phyloP scores from a whole-genome alignment of 2,329 filamentous ascomycete species.

The Beauveria sp. region DNA sequence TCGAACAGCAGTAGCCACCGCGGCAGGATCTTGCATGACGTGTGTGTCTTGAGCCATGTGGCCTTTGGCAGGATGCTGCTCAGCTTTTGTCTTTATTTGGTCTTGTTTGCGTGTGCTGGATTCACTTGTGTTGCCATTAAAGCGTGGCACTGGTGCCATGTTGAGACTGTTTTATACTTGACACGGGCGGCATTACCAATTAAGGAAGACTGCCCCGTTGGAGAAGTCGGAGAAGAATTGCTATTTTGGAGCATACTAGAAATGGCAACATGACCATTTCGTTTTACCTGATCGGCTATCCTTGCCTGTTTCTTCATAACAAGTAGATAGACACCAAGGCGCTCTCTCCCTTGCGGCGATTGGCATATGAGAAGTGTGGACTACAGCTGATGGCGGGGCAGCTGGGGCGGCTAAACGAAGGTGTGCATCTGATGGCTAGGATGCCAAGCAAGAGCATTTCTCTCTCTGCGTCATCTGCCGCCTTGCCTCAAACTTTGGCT shows the following conservation, averaged over 20 bases:
- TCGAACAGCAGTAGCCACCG: neutral
- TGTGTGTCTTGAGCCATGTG: neutral
- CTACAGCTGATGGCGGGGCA: neutral
- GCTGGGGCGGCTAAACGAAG: neutral
- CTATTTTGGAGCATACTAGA: too few species aligned
- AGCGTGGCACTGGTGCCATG: too few species aligned
- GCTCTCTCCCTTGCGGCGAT: neutral
- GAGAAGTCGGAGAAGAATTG: too few species aligned
- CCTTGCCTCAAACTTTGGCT: neutral
- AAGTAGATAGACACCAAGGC: too few species aligned
- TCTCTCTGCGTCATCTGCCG: too few species aligned
- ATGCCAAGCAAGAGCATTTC: neutral
- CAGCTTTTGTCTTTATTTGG: neutral
- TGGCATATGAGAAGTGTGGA: neutral
- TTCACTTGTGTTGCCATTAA: too few species aligned
- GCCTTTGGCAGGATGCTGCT: neutral
- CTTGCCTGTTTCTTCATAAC: neutral
- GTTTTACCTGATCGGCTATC: neutral
- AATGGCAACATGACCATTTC: too few species aligned
- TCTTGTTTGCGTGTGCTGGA: too few species aligned
- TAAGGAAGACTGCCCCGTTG: too few species aligned
- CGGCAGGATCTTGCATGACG: neutral
- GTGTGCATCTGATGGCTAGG: neutral
- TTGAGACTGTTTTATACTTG: too few species aligned
- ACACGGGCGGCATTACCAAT: too few species aligned